Conservation (phyloP, 352 stramenopile genomes). For the Phytophthora constricta region DNA sequence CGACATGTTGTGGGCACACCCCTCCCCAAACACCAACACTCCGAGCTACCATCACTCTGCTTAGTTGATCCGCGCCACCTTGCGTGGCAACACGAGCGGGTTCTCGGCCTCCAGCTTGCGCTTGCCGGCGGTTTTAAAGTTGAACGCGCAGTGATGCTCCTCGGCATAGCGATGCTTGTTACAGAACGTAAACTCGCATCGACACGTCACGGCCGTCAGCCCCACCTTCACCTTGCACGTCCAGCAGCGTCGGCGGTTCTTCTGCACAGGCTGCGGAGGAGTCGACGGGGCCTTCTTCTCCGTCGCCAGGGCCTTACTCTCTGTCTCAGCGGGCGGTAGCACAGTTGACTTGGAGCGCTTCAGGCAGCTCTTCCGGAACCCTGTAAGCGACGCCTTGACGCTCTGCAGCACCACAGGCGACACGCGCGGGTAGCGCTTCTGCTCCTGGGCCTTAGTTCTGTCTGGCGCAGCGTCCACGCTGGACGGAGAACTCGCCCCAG, state of each 20-base stretch:
- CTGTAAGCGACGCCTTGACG: constrained; percentile 51
- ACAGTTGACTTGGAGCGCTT: constrained; percentile 71
- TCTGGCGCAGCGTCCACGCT: constrained; percentile 27
- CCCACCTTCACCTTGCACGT: constrained; percentile 88
- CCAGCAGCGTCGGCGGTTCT: constrained; percentile 90
- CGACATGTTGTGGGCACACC: too few species aligned
- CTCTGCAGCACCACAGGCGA: constrained; percentile 55
- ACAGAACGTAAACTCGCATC: constrained; percentile 92
- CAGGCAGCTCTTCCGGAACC: constrained; percentile 72
- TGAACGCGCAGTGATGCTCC: constrained; percentile 87
- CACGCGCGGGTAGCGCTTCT: constrained; percentile 46
- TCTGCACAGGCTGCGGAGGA: constrained; percentile 61
- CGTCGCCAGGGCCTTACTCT: not conserved
- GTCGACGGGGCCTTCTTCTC: constrained; percentile 7
- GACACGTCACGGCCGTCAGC: constrained; percentile 86
- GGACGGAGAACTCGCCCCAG: constrained; percentile 22
- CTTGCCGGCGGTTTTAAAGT: constrained; percentile 88
- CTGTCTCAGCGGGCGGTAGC: constrained; percentile 33
- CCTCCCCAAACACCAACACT: not conserved
- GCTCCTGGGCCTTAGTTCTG: not conserved
- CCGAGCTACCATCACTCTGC: not conserved
- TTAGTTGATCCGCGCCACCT: constrained; percentile 90
- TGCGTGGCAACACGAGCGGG: constrained; percentile 75
- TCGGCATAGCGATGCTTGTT: constrained; percentile 90
- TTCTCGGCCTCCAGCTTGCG: constrained; percentile 86